phyloP scores from a whole-genome alignment of 441 rosid species.

The Breynia disticha region DNA sequence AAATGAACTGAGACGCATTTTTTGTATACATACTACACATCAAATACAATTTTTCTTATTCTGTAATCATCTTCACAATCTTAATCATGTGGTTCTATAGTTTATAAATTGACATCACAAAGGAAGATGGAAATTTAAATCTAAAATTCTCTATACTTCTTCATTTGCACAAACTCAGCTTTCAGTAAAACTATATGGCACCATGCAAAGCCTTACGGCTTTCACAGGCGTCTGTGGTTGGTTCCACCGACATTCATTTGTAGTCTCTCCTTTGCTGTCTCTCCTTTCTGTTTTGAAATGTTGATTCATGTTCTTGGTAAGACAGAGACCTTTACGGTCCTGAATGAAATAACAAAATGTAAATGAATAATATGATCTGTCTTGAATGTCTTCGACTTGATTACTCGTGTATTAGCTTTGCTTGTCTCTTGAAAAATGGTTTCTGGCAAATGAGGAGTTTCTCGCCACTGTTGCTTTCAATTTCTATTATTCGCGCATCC shows the following conservation, averaged over 20 bases:
- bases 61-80: slow-evolving; percentile 60
- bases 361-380: slow-evolving; percentile 18
- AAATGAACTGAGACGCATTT: background rate
- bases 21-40: slow-evolving; percentile 18
- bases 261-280: slow-evolving; percentile 22
- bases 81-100: slow-evolving; percentile 40
- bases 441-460: slow-evolving; percentile 93
- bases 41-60: slow-evolving; percentile 31
- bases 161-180: slow-evolving; percentile 12
- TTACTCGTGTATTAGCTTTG: slow-evolving; percentile 27
- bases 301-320: slow-evolving; percentile 9
- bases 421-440: slow-evolving; percentile 65
- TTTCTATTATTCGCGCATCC: slow-evolving; percentile 88
- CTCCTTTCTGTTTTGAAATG: slow-evolving; percentile 38
- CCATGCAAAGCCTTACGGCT: slow-evolving; percentile 49
- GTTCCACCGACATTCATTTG: slow-evolving; percentile 28
- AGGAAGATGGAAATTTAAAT: slow-evolving; percentile 16
- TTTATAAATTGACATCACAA: slow-evolving; percentile 23
- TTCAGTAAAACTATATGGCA: slow-evolving; percentile 34
- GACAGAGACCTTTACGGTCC: slow-evolving; percentile 28
- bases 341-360: slow-evolving; percentile 27
- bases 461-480: slow-evolving; percentile 79
- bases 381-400: slow-evolving; percentile 11
- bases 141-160: slow-evolving; percentile 25
- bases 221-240: slow-evolving; percentile 28